phyloP scores from a whole-genome alignment of 805 yeast species.

The Yarrowia sp. region DNA sequence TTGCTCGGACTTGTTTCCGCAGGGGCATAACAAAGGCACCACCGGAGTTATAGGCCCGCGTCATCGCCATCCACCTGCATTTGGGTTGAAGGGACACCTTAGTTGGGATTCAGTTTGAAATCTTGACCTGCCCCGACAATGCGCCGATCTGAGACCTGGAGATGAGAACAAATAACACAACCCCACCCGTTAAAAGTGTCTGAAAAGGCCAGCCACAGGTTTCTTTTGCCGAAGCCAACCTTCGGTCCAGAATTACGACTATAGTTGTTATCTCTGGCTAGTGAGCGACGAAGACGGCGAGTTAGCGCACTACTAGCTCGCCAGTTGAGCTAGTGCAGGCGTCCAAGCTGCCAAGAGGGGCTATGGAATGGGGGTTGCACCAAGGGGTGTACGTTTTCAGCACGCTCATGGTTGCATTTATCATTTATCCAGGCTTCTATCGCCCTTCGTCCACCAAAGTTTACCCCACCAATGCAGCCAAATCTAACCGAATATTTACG shows the following conservation, averaged over 20 bases:
- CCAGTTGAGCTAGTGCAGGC: not conserved
- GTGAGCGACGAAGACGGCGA: no score
- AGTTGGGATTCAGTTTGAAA: not conserved
- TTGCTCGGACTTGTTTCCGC: not conserved
- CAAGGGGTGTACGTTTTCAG: no score
- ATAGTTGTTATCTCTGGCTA: not conserved
- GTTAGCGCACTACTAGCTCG: no score
- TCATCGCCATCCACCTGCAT: not conserved
- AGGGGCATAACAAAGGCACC: no score
- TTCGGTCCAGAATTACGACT: no score
- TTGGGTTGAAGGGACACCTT: not conserved
- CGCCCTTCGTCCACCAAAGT: no score
- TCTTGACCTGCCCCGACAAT: not conserved
- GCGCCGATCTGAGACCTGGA: not conserved
- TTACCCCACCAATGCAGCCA: not conserved
- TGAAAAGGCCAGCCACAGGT: not conserved
- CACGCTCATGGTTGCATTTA: no score
- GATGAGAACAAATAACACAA: not conserved
- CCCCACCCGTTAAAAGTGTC: not conserved
- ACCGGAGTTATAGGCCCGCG: no score
- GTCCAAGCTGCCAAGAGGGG: no score
- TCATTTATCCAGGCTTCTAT: no score
- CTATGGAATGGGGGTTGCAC: no score
- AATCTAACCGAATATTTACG: not conserved
- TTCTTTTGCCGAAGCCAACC: not conserved